Conservation (phyloP, 352 stramenopile genomes). For the Peronospora belbahrii region DNA sequence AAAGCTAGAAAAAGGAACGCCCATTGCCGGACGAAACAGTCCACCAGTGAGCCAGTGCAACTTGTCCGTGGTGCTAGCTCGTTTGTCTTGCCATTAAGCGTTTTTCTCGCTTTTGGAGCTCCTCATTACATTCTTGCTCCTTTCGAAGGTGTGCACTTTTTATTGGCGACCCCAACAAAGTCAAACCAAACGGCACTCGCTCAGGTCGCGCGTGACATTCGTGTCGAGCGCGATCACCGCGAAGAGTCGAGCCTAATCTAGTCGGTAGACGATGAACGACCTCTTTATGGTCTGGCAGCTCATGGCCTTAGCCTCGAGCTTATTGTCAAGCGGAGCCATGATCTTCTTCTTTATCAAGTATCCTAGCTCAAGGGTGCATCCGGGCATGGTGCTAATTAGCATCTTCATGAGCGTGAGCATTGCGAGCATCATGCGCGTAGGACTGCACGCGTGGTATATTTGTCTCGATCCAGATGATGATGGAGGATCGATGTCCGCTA, state of each 20-base stretch:
- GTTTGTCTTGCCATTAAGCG: conserved; percentile 23
- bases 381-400: conserved; percentile 65
- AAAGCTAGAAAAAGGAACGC: conserved; percentile 24
- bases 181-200: conserved; percentile 11
- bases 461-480: conserved; percentile 9
- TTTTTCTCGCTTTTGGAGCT: conserved; percentile 16
- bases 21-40: conserved; percentile 29
- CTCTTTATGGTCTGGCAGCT: conserved; percentile 75
- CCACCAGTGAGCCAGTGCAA: conserved; percentile 20
- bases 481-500: conserved; percentile 27
- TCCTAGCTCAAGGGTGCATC: conserved; percentile 48
- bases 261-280: conserved; percentile 32
- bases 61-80: conserved; percentile 7
- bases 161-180: background rate
- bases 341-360: conserved; percentile 69
- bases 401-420: conserved; percentile 67
- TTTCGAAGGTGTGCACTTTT: background rate
- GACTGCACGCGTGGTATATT: conserved; percentile 46
- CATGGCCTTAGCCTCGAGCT: conserved; percentile 45
- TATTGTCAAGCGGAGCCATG: conserved; percentile 49
- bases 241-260: conserved; percentile 4
- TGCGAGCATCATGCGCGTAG: conserved; percentile 58
- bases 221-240: conserved; percentile 12
- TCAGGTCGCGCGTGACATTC: conserved; percentile 14
- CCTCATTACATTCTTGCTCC: conserved; percentile 11